Evolutionary conservation across 805 yeast species (phyloP).

Genomic region (Candida vartiovaarae): DNA sequence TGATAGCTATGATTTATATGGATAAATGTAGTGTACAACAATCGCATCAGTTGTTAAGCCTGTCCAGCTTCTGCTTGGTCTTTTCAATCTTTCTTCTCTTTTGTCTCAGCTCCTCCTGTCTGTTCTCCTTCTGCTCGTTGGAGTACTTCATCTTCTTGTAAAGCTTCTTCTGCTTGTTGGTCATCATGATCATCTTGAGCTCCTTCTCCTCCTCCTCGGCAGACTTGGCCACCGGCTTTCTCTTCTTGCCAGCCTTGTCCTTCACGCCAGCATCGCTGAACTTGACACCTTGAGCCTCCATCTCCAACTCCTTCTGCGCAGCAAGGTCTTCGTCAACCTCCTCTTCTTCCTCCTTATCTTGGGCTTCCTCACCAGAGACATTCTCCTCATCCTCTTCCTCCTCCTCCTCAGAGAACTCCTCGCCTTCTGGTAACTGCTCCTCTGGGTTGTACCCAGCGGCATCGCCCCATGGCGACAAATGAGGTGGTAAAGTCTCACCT

Average conservation of each 20-base stretch:
- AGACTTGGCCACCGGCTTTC: slow-evolving; percentile 30
- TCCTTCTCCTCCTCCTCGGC: slow-evolving; percentile 75
- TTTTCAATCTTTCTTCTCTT: slow-evolving; percentile 67
- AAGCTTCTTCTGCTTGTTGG: slow-evolving; percentile 88
- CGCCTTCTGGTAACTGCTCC: slow-evolving; percentile 35
- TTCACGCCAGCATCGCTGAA: slow-evolving; percentile 45
- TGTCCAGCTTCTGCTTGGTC: slow-evolving; percentile 21
- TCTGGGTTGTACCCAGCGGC: slow-evolving; percentile 84
- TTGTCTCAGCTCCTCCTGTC: slow-evolving; percentile 59
- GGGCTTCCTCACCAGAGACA: slow-evolving; percentile 38
- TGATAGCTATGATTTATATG: not conserved
- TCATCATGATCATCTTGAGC: slow-evolving; percentile 94
- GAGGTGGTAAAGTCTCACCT: slow-evolving; percentile 94
- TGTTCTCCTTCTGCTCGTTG: slow-evolving; percentile 70
- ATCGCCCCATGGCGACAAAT: slow-evolving; percentile 98
- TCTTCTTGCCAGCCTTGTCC: slow-evolving; percentile 26
- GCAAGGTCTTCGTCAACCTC: slow-evolving; percentile 40
- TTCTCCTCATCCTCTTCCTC: slow-evolving; percentile 48
- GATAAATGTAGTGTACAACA: too few relatives aligned
- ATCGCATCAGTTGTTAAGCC: not conserved
- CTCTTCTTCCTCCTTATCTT: slow-evolving; percentile 34
- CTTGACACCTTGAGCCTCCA: slow-evolving; percentile 84
- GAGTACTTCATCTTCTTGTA: slow-evolving; percentile 95
- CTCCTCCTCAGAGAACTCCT: slow-evolving; percentile 44
- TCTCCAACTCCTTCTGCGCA: slow-evolving; percentile 77